Conservation (phyloP, 345 rosid genomes). For the Leavenworthia alabamica region DNA sequence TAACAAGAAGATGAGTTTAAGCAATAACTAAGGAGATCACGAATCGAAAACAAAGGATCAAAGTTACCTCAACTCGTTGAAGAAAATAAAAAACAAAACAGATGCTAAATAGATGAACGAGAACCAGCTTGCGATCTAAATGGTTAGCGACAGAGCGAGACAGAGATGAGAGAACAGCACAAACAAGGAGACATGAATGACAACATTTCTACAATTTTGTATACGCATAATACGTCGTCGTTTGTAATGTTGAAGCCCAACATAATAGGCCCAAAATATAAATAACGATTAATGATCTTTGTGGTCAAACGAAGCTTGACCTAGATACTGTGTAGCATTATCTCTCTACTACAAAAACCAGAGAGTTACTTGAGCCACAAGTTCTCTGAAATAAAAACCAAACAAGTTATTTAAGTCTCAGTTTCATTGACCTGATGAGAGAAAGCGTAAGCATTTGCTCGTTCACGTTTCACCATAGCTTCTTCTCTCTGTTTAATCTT, state of each 20-base stretch:
- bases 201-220: constrained; percentile 40
- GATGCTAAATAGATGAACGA: constrained; percentile 18
- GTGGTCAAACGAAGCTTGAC: constrained; percentile 62
- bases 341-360: constrained; percentile 64
- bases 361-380: constrained; percentile 5
- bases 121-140: constrained; percentile 27
- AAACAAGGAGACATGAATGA: constrained; percentile 27
- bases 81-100: neutral
- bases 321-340: constrained; percentile 64
- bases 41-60: neutral
- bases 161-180: neutral
- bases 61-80: constrained; percentile 18
- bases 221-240: constrained; percentile 13
- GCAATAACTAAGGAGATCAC: neutral
- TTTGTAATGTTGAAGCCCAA: constrained; percentile 30
- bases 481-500: constrained; percentile 77
- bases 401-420: neutral
- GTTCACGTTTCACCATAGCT: constrained; percentile 72
- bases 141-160: constrained; percentile 1
- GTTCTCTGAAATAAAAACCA: neutral
- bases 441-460: constrained; percentile 91
- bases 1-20: neutral
- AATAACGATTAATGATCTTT: constrained; percentile 34
- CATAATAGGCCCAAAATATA: constrained; percentile 18
- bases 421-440: constrained; percentile 63